Conservation (phyloP, 2,329 filamentous ascomycete species). For the Exophiala lecanii-corni region DNA sequence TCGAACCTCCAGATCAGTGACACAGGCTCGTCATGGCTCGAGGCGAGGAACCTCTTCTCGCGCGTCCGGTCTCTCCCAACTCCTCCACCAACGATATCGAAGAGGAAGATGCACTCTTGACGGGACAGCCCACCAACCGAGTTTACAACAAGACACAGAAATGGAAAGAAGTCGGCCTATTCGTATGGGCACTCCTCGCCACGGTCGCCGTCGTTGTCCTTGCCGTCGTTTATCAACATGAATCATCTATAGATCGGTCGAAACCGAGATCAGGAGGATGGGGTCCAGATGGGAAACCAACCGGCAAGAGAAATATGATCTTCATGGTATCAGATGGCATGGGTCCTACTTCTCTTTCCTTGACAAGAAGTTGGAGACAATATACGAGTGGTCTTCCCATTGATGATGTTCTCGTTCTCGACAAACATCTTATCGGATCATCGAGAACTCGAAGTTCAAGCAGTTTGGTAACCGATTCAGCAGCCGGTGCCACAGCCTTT, state of each 20-base stretch:
- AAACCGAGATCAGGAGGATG: conserved; percentile 29
- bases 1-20: no score
- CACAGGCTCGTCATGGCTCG: no score
- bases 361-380: conserved; percentile 85
- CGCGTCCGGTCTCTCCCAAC: conserved; percentile 53
- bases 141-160: conserved; percentile 46
- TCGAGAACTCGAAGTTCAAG: conserved; percentile 80
- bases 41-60: conserved; percentile 50
- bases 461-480: conserved; percentile 88
- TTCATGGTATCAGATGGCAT: conserved; percentile 99
- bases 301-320: conserved; percentile 82
- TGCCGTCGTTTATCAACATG: conserved; percentile 72
- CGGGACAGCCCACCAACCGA: conserved; percentile 44
- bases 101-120: conserved; percentile 60
- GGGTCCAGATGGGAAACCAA: conserved; percentile 41
- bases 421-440: conserved; percentile 84
- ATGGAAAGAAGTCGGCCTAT: conserved; percentile 71
- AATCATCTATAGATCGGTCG: conserved; percentile 42
- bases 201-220: conserved; percentile 75
- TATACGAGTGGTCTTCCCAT: conserved; percentile 66
- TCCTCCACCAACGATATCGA: conserved; percentile 53
- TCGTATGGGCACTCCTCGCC: conserved; percentile 76
- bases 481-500: conserved; percentile 95
- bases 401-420: conserved; percentile 71
- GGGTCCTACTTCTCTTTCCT: conserved; percentile 83